Conservation (phyloP, 257 asterid genomes). For the Rauvolfia tetraphylla region DNA sequence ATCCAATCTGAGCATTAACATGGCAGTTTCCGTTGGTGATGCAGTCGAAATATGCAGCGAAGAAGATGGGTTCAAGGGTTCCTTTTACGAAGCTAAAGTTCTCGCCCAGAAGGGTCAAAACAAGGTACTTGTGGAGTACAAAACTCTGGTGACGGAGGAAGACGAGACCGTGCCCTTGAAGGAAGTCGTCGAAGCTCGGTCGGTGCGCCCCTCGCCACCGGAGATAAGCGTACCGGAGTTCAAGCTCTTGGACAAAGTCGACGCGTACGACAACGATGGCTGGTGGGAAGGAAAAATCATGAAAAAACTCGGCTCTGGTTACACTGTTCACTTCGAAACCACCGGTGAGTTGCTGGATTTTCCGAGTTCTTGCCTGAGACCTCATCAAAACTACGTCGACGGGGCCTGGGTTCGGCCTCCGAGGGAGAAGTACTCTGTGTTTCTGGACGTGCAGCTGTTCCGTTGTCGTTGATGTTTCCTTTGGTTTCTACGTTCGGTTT, state of each 20-base stretch:
- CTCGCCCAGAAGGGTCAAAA: not conserved
- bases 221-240: not conserved
- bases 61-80: constrained; percentile 18
- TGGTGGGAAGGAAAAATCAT: constrained; percentile 2
- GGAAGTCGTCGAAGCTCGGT: not conserved
- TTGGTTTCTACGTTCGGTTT: no score
- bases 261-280: not conserved
- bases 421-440: no score
- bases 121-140: constrained; percentile 5
- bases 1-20: no score
- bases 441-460: no score
- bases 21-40: constrained; percentile 4
- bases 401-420: not conserved
- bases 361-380: not conserved
- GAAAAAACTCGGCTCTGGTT: not conserved
- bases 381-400: not conserved
- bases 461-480: no score
- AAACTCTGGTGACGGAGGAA: constrained; percentile 5
- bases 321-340: not conserved
- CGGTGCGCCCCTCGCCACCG: not conserved
- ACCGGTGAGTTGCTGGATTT: not conserved
- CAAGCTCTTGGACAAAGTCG: not conserved
- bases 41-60: constrained; percentile 17
- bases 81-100: constrained; percentile 14
- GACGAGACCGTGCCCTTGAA: not conserved